phyloP scores from a whole-genome alignment of 192 early-diverging fungal species.

The Entomortierella beljakovae region DNA sequence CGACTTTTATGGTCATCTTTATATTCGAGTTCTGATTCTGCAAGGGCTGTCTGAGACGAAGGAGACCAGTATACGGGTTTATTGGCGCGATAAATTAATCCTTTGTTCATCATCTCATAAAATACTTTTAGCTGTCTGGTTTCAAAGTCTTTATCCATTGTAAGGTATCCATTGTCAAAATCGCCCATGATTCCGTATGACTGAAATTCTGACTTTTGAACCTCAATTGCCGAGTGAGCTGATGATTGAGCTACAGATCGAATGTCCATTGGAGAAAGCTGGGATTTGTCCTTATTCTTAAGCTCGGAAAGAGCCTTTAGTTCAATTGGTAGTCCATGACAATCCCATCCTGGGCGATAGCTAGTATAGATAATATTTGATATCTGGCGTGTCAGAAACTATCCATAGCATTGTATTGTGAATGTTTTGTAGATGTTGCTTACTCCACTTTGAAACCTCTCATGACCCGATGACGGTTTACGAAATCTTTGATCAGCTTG shows the following conservation, averaged over 20 bases:
- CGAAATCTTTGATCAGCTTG: slow-evolving; percentile 85
- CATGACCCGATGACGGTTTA: slow-evolving; percentile 79
- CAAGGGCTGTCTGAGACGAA: slow-evolving; percentile 82
- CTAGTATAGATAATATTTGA: too few relatives aligned
- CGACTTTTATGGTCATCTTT: slow-evolving; percentile 77
- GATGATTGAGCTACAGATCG: slow-evolving; percentile 66
- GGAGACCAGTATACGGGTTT: slow-evolving; percentile 90
- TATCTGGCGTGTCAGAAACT: too few relatives aligned
- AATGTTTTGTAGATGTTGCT: slow-evolving; percentile 5
- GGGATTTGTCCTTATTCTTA: slow-evolving; percentile 53
- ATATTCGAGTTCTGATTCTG: slow-evolving; percentile 86
- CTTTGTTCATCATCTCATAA: slow-evolving; percentile 75
- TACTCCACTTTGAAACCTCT: slow-evolving; percentile 77
- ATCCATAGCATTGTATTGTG: too few relatives aligned
- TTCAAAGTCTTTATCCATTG: slow-evolving; percentile 79
- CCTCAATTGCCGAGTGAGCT: slow-evolving; percentile 68
- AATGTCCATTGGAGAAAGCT: slow-evolving; percentile 60
- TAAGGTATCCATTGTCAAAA: slow-evolving; percentile 76
- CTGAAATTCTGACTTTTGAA: slow-evolving; percentile 68
- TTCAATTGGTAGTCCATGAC: slow-evolving; percentile 86
- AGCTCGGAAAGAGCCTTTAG: slow-evolving; percentile 76
- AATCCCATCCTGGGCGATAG: slow-evolving; percentile 84
- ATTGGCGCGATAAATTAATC: slow-evolving; percentile 79
- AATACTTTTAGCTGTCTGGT: slow-evolving; percentile 79
- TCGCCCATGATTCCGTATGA: slow-evolving; percentile 83